Conservation (phyloP, 176 grass and related monocot genomes). For the Puccinellia tenuiflora region DNA sequence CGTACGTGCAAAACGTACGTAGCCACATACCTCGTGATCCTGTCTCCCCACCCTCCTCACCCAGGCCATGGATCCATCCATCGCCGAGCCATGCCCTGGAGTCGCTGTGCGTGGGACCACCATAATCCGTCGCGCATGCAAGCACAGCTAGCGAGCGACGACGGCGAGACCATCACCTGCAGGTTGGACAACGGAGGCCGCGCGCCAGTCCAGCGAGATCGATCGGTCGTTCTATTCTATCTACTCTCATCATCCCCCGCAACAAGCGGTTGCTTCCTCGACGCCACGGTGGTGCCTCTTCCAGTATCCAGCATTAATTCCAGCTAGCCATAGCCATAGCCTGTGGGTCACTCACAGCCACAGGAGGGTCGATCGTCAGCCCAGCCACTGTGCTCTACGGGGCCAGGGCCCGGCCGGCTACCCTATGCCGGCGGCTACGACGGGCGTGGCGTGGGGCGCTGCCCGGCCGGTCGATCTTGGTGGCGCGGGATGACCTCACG, state of each 20-base stretch:
- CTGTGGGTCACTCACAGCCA: not conserved
- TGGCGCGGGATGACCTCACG: slow-evolving; percentile 12
- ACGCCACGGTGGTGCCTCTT: not conserved
- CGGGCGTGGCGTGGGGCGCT: not conserved
- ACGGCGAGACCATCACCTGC: not conserved
- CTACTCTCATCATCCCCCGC: not conserved
- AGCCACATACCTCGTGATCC: not conserved
- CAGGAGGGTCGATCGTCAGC: not conserved
- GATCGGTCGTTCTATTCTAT: not conserved
- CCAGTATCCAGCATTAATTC: too few relatives aligned
- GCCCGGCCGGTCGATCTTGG: not conserved
- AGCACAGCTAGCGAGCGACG: not conserved
- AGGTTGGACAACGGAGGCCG: not conserved
- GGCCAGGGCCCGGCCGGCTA: not conserved
- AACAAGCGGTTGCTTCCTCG: not conserved
- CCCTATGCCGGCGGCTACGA: not conserved
- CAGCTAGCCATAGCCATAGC: too few relatives aligned
- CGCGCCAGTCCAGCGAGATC: not conserved
- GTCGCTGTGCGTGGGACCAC: not conserved
- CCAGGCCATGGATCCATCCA: too few relatives aligned
- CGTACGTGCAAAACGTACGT: not conserved
- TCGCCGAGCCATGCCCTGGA: too few relatives aligned
- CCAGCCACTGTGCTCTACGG: not conserved
- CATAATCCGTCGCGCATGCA: not conserved
- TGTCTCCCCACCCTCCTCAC: not conserved